Evolutionary conservation across 805 yeast genomes (phyloP).

Genomic region (Candida germanica): DNA sequence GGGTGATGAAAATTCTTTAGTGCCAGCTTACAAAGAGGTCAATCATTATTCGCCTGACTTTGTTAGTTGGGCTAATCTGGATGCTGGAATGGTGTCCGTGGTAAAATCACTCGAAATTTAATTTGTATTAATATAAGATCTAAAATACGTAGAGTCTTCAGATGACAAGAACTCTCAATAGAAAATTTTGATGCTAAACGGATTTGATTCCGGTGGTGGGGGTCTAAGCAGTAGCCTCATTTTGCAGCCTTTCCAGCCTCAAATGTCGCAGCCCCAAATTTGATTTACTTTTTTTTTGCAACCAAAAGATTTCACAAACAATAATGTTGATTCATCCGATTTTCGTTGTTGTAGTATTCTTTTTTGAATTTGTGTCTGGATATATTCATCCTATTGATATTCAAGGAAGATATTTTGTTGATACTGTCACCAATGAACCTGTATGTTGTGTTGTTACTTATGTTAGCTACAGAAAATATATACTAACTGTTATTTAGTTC

Average conservation of each 20-base stretch:
- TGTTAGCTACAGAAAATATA: neutral
- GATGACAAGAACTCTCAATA: no score
- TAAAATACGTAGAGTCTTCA: neutral
- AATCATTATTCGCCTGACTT: constrained; percentile 63
- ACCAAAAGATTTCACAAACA: neutral
- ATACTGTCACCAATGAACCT: constrained; percentile 70
- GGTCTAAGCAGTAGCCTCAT: no score
- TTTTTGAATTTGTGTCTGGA: neutral
- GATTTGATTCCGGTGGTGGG: no score
- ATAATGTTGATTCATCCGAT: no score
- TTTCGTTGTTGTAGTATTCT: no score
- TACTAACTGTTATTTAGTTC: constrained; percentile 44
- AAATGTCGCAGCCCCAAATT: constrained; percentile 3
- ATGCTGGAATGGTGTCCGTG: constrained; percentile 66
- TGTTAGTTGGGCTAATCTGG: constrained; percentile 61
- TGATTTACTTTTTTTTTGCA: constrained; percentile 7
- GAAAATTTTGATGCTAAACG: no score
- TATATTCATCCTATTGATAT: constrained; percentile 65
- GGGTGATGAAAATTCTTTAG: constrained; percentile 34
- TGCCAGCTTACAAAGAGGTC: constrained; percentile 74
- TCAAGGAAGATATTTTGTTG: constrained; percentile 69
- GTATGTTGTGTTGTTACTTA: constrained; percentile 39
- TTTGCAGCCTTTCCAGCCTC: neutral
- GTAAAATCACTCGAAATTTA: constrained; percentile 43
- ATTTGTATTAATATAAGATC: constrained; percentile 1